Evolutionary conservation across 106 monocot species (phyloP).

Genomic region (Apostasia shenzhenica): DNA sequence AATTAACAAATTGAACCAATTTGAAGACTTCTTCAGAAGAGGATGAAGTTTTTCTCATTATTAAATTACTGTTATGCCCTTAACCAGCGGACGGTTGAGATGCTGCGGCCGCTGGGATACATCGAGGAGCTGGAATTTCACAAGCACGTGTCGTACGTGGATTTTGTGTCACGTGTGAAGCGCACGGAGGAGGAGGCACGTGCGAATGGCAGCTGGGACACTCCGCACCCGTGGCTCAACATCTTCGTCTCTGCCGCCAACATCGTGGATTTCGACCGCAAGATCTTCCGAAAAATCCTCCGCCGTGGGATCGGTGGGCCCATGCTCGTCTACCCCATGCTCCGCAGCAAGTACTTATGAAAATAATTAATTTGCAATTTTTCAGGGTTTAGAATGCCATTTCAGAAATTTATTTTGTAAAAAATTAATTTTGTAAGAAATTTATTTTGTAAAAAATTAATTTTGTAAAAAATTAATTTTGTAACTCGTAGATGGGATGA

Average conservation of each 20-base stretch:
- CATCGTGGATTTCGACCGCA: slow-evolving; percentile 60
- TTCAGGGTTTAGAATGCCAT: no score
- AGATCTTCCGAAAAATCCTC: slow-evolving; percentile 50
- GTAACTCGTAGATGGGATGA: slow-evolving; percentile 47
- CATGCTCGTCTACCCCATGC: slow-evolving; percentile 80
- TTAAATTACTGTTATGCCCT: no score
- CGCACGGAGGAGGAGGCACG: slow-evolving; percentile 50
- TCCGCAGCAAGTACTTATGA: slow-evolving; percentile 48
- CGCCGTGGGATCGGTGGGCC: slow-evolving; percentile 68
- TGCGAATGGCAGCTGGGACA: slow-evolving; percentile 63
- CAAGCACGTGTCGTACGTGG: slow-evolving; percentile 52
- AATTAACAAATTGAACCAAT: no score
- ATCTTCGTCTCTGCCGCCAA: slow-evolving; percentile 49
- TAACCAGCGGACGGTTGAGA: slow-evolving; percentile 31
- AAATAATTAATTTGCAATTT: no score
- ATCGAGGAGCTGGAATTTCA: slow-evolving; percentile 56
- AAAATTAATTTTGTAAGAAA: no score
- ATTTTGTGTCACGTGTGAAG: slow-evolving; percentile 75
- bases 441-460: no score
- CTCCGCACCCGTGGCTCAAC: slow-evolving; percentile 92
- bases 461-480: no score
- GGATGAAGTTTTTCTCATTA: no score
- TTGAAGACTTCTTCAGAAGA: no score
- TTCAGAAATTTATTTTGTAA: no score
- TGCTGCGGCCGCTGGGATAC: slow-evolving; percentile 41